phyloP scores from a whole-genome alignment of 1,284 basidiomycete genomes.

The Peniophora sp. region DNA sequence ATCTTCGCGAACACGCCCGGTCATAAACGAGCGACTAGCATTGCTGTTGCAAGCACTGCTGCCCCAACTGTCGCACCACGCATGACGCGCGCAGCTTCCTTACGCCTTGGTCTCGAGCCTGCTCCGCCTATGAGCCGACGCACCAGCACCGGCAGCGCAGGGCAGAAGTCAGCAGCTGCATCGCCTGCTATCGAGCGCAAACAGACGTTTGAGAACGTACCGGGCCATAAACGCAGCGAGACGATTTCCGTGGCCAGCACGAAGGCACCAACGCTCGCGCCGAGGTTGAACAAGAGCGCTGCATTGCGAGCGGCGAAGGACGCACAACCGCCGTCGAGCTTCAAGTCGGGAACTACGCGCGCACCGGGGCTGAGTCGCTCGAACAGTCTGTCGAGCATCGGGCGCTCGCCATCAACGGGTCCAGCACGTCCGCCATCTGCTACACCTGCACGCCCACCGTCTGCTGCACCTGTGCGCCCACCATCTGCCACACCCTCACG shows the following conservation, averaged over 20 bases:
- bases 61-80: conserved; percentile 65
- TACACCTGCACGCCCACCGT: too few species aligned
- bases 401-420: not conserved
- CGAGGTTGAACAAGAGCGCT: conserved; percentile 64
- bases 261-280: conserved; percentile 52
- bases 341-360: conserved; percentile 5
- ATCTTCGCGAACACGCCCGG: conserved; percentile 72
- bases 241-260: conserved; percentile 61
- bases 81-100: conserved; percentile 64
- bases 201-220: conserved; percentile 63
- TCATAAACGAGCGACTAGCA: conserved; percentile 60
- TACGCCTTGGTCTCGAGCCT: conserved; percentile 43
- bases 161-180: conserved; percentile 3
- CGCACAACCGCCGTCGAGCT: conserved; percentile 14
- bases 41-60: conserved; percentile 66
- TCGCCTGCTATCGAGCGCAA: conserved; percentile 19
- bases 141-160: conserved; percentile 9
- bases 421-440: too few species aligned
- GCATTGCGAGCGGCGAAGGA: conserved; percentile 55
- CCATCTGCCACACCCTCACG: not conserved
- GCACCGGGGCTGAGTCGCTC: not conserved
- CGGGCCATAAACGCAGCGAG: conserved; percentile 74
- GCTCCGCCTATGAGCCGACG: conserved; percentile 12
- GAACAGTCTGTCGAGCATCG: not conserved
- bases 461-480: too few species aligned